Conservation (phyloP, 129 eudicot species). For the Rutidosis leptorrhynchoides region DNA sequence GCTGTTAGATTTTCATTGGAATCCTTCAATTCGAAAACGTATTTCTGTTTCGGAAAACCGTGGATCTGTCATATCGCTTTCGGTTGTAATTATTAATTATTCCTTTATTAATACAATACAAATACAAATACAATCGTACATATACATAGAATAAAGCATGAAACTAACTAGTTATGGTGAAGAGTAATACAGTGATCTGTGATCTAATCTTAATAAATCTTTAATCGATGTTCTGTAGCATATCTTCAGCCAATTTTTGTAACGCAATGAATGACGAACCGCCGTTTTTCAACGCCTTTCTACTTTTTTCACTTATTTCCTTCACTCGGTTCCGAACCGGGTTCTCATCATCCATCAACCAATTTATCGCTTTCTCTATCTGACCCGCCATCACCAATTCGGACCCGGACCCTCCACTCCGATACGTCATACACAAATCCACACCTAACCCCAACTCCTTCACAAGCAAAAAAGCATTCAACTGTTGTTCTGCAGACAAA, state of each 20-base stretch:
- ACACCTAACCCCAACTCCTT: slow-evolving; percentile 33
- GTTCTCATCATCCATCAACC: slow-evolving; percentile 30
- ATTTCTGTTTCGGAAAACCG: not conserved
- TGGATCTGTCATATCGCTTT: too few relatives aligned
- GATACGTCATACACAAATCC: slow-evolving; percentile 34
- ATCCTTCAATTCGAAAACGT: not conserved
- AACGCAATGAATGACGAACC: slow-evolving; percentile 37
- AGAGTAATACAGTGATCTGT: too few relatives aligned
- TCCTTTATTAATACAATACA: too few relatives aligned
- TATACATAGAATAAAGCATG: too few relatives aligned
- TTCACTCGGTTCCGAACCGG: slow-evolving; percentile 25
- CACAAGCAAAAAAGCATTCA: slow-evolving; percentile 38
- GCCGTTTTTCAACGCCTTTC: slow-evolving; percentile 27
- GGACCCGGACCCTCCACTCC: not conserved
- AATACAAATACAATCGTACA: too few relatives aligned
- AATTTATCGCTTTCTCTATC: slow-evolving; percentile 23
- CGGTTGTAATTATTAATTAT: too few relatives aligned
- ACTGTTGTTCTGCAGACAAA: slow-evolving; percentile 37
- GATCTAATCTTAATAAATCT: not conserved
- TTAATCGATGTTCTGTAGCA: slow-evolving; percentile 13
- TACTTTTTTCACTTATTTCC: slow-evolving; percentile 33
- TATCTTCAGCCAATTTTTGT: slow-evolving; percentile 25
- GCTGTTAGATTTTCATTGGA: not conserved
- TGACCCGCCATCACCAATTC: slow-evolving; percentile 28
- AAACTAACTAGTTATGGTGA: not conserved